Base-by-base conservation (phyloP, 2,329 filamentous ascomycete species). In the Claviceps paspali region DNA sequence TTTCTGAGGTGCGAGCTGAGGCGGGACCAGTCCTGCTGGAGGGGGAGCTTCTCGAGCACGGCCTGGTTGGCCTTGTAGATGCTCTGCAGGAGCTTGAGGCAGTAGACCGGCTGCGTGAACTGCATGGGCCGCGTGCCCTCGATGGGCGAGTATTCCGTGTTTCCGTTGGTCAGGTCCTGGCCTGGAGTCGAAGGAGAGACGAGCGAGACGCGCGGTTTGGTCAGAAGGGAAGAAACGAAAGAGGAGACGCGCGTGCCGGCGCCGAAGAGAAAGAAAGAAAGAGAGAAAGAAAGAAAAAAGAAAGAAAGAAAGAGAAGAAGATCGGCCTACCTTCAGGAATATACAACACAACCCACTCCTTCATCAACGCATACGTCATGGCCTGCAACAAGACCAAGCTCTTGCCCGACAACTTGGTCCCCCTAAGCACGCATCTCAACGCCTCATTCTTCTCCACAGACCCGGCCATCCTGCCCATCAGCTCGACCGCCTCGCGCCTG, bases 311-410 rank as follows among this genome's bases (percentile, higher is more conserved):
- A 18, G 9, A 6, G 5, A 23, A 24, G 6, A 23, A 3, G 4
- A 7, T 7, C n/a, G 14, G 35, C 68, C 49, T 66, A 92, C 87
- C 82, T 63, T 98, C 86, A 27, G 91, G 87, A 36, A 96, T 70
- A 52, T 83, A 80, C 41, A 98, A 69, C 33, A 96, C 86, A 31
- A 94, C 68, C 85, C 87, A 96, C 21, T 81, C 71, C 55, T 85
- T 84, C 51, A 87, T 56, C 46, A 88, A 77, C 2, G 76, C 88
- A 59, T 87, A 79, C 14, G 81, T 67, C 70, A 92, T 75, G 28
- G 81, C 82, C 62, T 96, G 87, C 32, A 94, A 65, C 50, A 92
- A 59, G 50, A 93, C 62, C 48, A 91, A 75, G 55, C 82, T 94
- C 72, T 96, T 98, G 26, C 91, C 91, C 11, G 79, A 74, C 29